These are phyloP conservation scores for Mytilinidion resinicola DNA, from an alignment of 495 filamentous ascomycete genomes.

Conservation along the genomic window DNA sequence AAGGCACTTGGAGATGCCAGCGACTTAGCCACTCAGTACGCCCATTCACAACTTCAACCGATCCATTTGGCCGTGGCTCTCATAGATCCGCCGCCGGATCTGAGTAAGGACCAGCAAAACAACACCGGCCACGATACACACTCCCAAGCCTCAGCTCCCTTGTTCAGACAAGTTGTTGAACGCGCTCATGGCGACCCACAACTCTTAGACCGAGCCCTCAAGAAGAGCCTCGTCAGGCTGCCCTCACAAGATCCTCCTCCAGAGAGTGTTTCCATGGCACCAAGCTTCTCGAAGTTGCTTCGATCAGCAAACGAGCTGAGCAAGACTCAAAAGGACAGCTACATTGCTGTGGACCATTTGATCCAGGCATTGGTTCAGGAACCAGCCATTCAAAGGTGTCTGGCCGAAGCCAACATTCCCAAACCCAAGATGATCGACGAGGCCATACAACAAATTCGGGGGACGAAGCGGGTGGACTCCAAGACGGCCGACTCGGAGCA, in stretches of 20 bases:
- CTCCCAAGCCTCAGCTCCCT: slow-evolving; percentile 51
- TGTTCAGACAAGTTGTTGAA: slow-evolving; percentile 91
- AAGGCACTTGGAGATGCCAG: slow-evolving; percentile 82
- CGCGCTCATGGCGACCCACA: slow-evolving; percentile 90
- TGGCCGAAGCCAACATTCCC: slow-evolving; percentile 85
- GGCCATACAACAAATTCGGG: slow-evolving; percentile 82
- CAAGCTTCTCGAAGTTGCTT: slow-evolving; percentile 72
- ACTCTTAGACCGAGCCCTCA: slow-evolving; percentile 75
- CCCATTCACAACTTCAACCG: slow-evolving; percentile 82
- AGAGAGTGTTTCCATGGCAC: slow-evolving; percentile 73
- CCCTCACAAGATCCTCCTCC: slow-evolving; percentile 93
- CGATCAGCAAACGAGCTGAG: slow-evolving; percentile 81
- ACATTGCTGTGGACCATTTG: slow-evolving; percentile 87
- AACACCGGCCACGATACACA: slow-evolving; percentile 55
- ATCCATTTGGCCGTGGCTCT: slow-evolving; percentile 84
- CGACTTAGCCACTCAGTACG: slow-evolving; percentile 74
- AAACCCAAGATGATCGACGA: slow-evolving; percentile 84
- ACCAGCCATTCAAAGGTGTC: slow-evolving; percentile 57
- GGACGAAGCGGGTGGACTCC: slow-evolving; percentile 85
- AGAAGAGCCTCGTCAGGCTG: slow-evolving; percentile 82
- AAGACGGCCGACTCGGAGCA: slow-evolving; percentile 87
- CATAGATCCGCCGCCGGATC: slow-evolving; percentile 74
- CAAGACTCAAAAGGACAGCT: slow-evolving; percentile 93
- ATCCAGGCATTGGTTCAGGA: slow-evolving; percentile 81
- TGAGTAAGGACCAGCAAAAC: slow-evolving; percentile 62